Evolutionary conservation across 139 green algal species (phyloP), one percentile per base, ranked within the genome.

Genomic region (Micractinium conductrix): DNA sequence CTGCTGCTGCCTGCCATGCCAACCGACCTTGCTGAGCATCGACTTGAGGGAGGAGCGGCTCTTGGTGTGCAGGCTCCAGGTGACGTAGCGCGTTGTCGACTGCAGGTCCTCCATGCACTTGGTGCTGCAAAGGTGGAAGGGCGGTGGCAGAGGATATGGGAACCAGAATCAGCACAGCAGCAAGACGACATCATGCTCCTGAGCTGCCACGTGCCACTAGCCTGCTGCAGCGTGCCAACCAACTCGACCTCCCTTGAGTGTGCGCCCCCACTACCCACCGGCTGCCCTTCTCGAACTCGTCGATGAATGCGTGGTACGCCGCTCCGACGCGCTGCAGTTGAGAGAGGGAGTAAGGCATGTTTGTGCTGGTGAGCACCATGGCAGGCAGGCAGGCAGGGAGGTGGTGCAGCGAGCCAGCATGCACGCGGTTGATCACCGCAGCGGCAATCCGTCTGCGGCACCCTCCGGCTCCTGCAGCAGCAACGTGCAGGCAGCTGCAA

Each of bases 21-120:
- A n/a, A n/a, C n/a, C n/a, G 65, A 95, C 87, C 89, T 90, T 93
- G 63, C 70, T 69, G 48, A 98, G 89, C 88, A 98, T 93, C 85
- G 83, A 67, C 71, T 92, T 92, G 21, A 98, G 89, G 74, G 75
- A 88, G 71, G 79, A 85, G 68, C 88, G 85, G 78, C 84, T 92
- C 87, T 96, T 95, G 79, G 92, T 97, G 92, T 99, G 96, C 74
- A 99, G 91, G 16, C 84, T 92, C 96, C 96, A 99, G 16, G 94
- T 95, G 33, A 99, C 96, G 79, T 96, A 99, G 78, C 95, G 91
- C 0, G 96, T 99, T 35, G 93, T 97, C 75, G 82, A 93, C 26
- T 87, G 79, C 38, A 99, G 91, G 90, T 99, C 96, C 88, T 98
- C 95, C 40, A 96, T 90, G 91, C 95, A 98, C 90, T 94, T 96